Evolutionary conservation across 257 asterid species (phyloP), one percentile per base, ranked within the genome.

Genomic region (Voacanga thouarsii): DNA sequence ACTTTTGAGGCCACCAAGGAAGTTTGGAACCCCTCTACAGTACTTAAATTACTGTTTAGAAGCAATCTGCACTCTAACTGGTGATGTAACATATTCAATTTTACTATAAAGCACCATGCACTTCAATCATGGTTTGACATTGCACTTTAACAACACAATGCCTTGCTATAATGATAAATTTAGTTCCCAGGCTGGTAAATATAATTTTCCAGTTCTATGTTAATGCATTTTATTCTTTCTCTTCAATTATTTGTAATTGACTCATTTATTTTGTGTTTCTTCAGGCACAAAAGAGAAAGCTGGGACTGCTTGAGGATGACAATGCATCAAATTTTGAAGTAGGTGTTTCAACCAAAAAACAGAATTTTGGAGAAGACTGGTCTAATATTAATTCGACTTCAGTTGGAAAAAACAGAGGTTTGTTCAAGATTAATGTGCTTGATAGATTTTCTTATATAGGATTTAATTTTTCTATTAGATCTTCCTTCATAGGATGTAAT

Each of bases 231-330:
- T 67, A 12, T 12, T 67, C 72, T 67, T 11, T 9, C 9, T 7
- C 12, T n/a, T n/a, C n/a, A n/a, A n/a, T n/a, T n/a, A n/a, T 6
- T 24, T 9, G 7, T 67, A 6, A 8, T 39, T 18, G 28, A 37
- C 6, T 66, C 30, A 41, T 67, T 19, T 10, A 19, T 15, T 43
- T 18, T 56, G 19, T 71, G 16, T 47, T 67, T 77, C 68, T 68
- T 75, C 78, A 92, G 98, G 90, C 91, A 23, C 79, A 82, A 71
- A 96, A 92, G 87, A 88, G 98, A 82, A 92, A 96, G 86, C 77
- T 93, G 82, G 98, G 97, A n/a, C 50, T 90, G 49, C 76, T 90
- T 59, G 97, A 93, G 19, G 94, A 88, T 64, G 93, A 86, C 64
- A 90, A 91, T 23, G 30, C n/a, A 39, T 63, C 81, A 14, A 45